Conservation (phyloP, 768 basidiomycete species). For the Tylopilus sp. region DNA sequence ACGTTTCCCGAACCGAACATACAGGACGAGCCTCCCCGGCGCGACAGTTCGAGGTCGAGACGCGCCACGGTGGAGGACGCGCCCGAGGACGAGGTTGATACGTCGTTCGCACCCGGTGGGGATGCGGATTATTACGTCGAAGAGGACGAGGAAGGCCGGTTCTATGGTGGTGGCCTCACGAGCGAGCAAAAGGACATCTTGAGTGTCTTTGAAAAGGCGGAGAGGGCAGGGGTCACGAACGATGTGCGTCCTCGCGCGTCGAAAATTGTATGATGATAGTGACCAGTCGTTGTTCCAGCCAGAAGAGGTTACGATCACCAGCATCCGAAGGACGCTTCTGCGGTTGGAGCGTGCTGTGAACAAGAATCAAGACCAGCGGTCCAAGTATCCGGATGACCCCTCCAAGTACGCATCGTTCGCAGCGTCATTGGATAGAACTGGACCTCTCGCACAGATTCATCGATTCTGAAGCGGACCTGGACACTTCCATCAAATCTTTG, state of each 20-base stretch:
- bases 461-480: constrained; percentile 96
- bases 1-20: constrained; percentile 3
- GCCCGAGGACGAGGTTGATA: constrained; percentile 29
- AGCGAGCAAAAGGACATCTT: constrained; percentile 92
- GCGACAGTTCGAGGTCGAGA: constrained; percentile 30
- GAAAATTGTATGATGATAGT: background rate
- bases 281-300: constrained; percentile 37
- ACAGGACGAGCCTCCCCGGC: constrained; percentile 10
- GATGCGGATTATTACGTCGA: constrained; percentile 90
- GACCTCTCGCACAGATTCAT: constrained; percentile 70
- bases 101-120: constrained; percentile 73
- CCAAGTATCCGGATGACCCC: constrained; percentile 92
- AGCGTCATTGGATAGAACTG: background rate
- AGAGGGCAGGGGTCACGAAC: constrained; percentile 57
- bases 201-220: constrained; percentile 85
- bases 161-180: constrained; percentile 92
- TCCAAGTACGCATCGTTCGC: constrained; percentile 57
- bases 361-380: constrained; percentile 95
- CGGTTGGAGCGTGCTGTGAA: constrained; percentile 85
- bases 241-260: constrained; percentile 49
- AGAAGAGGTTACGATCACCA: constrained; percentile 64
- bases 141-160: constrained; percentile 89
- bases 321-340: constrained; percentile 69
- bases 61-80: constrained; percentile 59
- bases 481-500: constrained; percentile 79